Percentiles rank a stretch among this genome's conserved stretches.
Conservation (phyloP, 306 rosid genomes). For the Cicer yamashitae region DNA sequence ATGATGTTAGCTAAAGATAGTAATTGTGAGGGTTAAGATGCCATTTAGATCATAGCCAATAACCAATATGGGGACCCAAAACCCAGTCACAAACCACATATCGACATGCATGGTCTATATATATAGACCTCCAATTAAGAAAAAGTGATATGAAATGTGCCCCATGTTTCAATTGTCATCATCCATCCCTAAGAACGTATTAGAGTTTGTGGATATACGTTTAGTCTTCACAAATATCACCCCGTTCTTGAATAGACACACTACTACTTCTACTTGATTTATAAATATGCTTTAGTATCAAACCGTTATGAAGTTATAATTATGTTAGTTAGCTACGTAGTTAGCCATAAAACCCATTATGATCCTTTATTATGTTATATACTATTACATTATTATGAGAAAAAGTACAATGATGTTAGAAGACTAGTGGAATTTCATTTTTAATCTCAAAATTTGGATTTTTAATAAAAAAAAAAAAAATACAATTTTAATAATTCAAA, state of each 20-base stretch:
- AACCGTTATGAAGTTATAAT: slow-evolving; percentile 12
- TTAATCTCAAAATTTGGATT: too few relatives aligned
- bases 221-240: slow-evolving; percentile 47
- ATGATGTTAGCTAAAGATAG: slow-evolving; percentile 35
- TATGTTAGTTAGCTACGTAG: not conserved
- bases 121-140: slow-evolving; percentile 35
- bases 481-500: too few relatives aligned
- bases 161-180: slow-evolving; percentile 48
- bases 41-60: slow-evolving; percentile 57
- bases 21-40: slow-evolving; percentile 52
- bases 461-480: too few relatives aligned
- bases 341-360: too few relatives aligned
- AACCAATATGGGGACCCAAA: slow-evolving; percentile 60
- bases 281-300: slow-evolving; percentile 24
- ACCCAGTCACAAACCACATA: slow-evolving; percentile 43
- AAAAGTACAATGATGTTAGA: too few relatives aligned
- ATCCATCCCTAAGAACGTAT: slow-evolving; percentile 47
- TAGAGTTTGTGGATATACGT: slow-evolving; percentile 39
- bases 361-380: too few relatives aligned
- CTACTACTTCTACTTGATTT: slow-evolving; percentile 31
- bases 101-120: slow-evolving; percentile 44
- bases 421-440: too few relatives aligned
- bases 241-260: slow-evolving; percentile 44
- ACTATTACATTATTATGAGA: too few relatives aligned
- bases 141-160: slow-evolving; percentile 37